Evolutionary conservation across 257 asterid genomes (phyloP), one percentile per base, ranked within the genome.

Genomic region (Lycium ferocissimum): DNA sequence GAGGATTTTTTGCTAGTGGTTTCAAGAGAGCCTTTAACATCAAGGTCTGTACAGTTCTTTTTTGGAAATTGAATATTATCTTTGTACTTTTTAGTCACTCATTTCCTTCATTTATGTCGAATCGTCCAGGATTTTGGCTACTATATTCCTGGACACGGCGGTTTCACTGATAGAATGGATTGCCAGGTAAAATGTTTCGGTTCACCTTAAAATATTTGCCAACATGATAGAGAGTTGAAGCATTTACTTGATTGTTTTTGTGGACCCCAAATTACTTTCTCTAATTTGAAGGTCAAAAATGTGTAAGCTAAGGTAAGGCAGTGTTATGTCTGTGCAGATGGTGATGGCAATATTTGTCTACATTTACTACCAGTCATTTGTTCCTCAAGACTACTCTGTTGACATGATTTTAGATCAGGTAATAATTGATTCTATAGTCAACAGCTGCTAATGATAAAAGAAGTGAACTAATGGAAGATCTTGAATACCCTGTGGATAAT

Each of bases 71-170:
- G 26, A 22, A 26, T 26, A 71, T 82, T 67, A 10, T 37, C 37
- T 65, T 56, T 83, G 15, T 49, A 58, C 72, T 66, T 76, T 51
- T 26, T 76, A 76, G 47, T 26, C 5, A 76, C 4, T 76, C 1
- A 22, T 75, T 12, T 75, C 43, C 10, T 75, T 1, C 81, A 49
- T 14, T 76, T 14, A 76, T 63, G 0, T 51, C 63, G 82, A 51
- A 26, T 51, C 9, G 2, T 76, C 26, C 82, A 97, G 99, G 99
- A 97, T 91, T 97, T 97, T 88, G 99, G 98, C 18, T 98, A 94
- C 86, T 95, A 98, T 90, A 97, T 97, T 85, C 99, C 99, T 49
- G 99, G 99, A 80, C 99, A 97, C 75, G 99, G 99, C 82, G 98
- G 99, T 78, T 92, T 97, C 85, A 95, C 98, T 0, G 98, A 97